A percentile compares a stretch with the other conserved stretches of the same genome.
Conservation (phyloP, 768 basidiomycete genomes). For the Lentinula aciculospora region DNA sequence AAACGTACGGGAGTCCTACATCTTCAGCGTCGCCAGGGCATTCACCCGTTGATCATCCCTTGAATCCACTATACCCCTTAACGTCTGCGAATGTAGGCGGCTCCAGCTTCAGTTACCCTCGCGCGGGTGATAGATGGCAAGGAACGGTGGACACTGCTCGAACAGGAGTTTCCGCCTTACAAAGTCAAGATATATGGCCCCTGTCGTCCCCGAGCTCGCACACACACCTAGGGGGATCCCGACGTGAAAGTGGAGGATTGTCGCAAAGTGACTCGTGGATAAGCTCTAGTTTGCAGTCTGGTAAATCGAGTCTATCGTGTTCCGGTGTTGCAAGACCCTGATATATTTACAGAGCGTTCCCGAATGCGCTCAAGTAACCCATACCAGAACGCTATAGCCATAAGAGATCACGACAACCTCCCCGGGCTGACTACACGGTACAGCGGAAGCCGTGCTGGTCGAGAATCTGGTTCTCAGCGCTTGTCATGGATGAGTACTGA, state of each 20-base stretch:
- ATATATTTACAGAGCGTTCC: conserved; percentile 22
- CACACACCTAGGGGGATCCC: neutral
- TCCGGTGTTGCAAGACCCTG: neutral
- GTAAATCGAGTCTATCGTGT: neutral
- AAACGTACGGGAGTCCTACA: conserved; percentile 35
- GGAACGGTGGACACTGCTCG: neutral
- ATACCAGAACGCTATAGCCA: conserved; percentile 17
- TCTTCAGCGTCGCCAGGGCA: conserved; percentile 20
- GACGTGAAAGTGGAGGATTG: conserved; percentile 1
- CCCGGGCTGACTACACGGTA: conserved; percentile 8
- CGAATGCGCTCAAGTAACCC: conserved; percentile 31
- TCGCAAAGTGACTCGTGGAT: conserved; percentile 3
- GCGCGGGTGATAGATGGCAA: conserved; percentile 2
- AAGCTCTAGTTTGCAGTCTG: neutral
- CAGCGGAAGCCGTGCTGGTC: conserved; percentile 4
- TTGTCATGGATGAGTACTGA: conserved; percentile 21
- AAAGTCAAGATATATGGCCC: conserved; percentile 4
- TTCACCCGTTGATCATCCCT: conserved; percentile 29
- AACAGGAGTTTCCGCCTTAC: neutral
- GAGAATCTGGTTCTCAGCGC: conserved; percentile 26
- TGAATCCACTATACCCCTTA: conserved; percentile 25
- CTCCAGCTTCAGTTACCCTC: neutral
- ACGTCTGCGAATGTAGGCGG: conserved; percentile 11
- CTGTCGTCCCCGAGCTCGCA: neutral
- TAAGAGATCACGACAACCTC: conserved; percentile 11